Evolutionary conservation across 108 stramenopile genomes (phyloP).

Genomic region (Aurantiochytrium sp.): DNA sequence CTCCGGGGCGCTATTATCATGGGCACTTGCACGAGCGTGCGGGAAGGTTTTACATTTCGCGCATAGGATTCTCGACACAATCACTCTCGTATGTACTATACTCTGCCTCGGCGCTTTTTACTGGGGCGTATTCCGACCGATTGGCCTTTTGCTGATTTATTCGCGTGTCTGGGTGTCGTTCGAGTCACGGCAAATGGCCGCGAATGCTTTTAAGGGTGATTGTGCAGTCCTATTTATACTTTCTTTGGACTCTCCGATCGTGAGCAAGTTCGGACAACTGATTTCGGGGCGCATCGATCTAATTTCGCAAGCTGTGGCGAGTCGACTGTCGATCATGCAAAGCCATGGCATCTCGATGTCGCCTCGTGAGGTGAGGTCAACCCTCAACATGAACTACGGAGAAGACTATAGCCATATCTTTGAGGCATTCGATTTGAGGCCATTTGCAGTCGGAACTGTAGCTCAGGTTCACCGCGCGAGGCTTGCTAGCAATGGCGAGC

Average conservation of each 20-base stretch:
- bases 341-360: neutral
- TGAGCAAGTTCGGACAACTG: neutral
- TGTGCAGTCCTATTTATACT: neutral
- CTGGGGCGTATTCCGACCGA: neutral
- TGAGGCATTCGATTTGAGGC: neutral
- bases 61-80: too few relatives aligned
- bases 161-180: neutral
- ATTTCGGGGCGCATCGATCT: neutral
- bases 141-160: neutral
- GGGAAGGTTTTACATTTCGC: too few relatives aligned
- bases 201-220: neutral
- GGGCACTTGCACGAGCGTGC: too few relatives aligned
- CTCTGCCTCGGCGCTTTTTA: neutral
- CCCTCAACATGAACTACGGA: neutral
- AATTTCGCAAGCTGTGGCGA: neutral
- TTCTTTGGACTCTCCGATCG: neutral
- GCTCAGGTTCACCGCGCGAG: neutral
- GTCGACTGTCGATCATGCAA: neutral
- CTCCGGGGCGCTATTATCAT: too few relatives aligned
- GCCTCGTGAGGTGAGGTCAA: neutral
- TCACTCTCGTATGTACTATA: too few relatives aligned
- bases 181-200: neutral
- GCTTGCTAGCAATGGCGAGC: neutral
- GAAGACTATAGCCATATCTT: neutral
- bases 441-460: neutral